Conservation (phyloP, 2,329 filamentous ascomycete genomes). For the Colletotrichum spinosum region DNA sequence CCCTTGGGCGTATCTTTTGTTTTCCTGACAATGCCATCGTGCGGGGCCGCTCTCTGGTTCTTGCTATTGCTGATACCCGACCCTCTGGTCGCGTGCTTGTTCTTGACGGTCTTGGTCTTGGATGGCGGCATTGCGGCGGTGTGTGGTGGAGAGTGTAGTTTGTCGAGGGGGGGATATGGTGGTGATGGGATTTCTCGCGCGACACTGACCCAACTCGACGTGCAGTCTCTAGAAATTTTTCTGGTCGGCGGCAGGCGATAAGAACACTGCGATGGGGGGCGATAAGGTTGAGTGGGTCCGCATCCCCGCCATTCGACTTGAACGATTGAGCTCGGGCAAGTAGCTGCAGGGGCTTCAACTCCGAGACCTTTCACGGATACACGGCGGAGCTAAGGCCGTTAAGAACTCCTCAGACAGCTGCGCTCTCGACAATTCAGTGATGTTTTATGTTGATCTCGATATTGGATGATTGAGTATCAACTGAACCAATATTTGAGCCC, state of each 20-base stretch:
- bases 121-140: constrained; percentile 62
- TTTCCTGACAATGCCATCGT: constrained; percentile 63
- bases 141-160: constrained; percentile 1
- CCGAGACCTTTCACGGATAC: constrained; percentile 4
- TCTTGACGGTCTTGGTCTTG: constrained; percentile 71
- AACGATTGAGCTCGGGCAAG: neutral
- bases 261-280: constrained; percentile 29
- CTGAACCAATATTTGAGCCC: too few relatives aligned
- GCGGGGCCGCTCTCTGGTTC: constrained; percentile 50
- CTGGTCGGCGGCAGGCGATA: constrained; percentile 34
- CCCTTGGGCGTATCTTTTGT: constrained; percentile 59
- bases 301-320: constrained; percentile 27
- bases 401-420: too few relatives aligned
- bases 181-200: constrained; percentile 25
- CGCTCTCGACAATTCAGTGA: too few relatives aligned
- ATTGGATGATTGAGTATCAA: too few relatives aligned
- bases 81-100: constrained; percentile 70
- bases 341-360: constrained; percentile 1
- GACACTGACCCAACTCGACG: constrained; percentile 29
- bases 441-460: too few relatives aligned
- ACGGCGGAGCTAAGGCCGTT: neutral
- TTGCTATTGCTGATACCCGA: constrained; percentile 54
- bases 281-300: constrained; percentile 36
- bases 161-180: neutral
- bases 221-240: constrained; percentile 39